Conservation (phyloP, 1,139 yeast species). For the Kluyveromyces sp. region DNA sequence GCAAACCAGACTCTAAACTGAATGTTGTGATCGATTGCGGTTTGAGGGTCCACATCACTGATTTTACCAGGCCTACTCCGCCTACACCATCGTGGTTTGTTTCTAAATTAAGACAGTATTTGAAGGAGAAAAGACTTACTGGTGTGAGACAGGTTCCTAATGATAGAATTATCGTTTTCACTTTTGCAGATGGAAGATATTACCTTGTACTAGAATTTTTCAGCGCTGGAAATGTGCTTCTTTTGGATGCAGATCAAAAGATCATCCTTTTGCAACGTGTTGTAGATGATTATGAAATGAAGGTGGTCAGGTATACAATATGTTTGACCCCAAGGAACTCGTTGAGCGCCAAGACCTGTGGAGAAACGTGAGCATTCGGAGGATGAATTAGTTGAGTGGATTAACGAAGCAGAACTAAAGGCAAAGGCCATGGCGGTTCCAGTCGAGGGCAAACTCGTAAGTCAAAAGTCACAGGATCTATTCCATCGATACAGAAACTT, state of each 20-base stretch:
- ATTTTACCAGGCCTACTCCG: constrained; percentile 71
- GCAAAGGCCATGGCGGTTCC: constrained; percentile 15
- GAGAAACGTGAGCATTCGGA: constrained; percentile 22
- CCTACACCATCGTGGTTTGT: constrained; percentile 82
- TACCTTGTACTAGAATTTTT: constrained; percentile 84
- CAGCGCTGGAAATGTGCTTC: constrained; percentile 85
- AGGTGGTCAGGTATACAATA: constrained; percentile 58
- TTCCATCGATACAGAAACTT: constrained; percentile 60
- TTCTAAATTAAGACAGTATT: constrained; percentile 75
- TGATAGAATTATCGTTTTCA: constrained; percentile 73
- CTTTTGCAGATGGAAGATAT: constrained; percentile 73
- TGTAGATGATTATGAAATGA: constrained; percentile 63
- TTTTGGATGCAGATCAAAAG: constrained; percentile 60
- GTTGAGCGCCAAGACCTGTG: constrained; percentile 26
- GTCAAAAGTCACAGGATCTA: constrained; percentile 30
- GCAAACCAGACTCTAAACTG: constrained; percentile 74
- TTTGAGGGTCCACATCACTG: constrained; percentile 68
- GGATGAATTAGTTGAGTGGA: constrained; percentile 44
- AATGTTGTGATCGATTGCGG: constrained; percentile 81
- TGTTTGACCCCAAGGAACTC: constrained; percentile 43
- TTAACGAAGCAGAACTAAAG: constrained; percentile 34
- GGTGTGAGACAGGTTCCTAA: constrained; percentile 64
- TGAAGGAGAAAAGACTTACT: constrained; percentile 72
- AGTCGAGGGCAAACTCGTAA: constrained; percentile 25
- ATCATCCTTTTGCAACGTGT: constrained; percentile 71